Evolutionary conservation across 345 rosid species (phyloP).

Genomic region (Populus pruinosa): DNA sequence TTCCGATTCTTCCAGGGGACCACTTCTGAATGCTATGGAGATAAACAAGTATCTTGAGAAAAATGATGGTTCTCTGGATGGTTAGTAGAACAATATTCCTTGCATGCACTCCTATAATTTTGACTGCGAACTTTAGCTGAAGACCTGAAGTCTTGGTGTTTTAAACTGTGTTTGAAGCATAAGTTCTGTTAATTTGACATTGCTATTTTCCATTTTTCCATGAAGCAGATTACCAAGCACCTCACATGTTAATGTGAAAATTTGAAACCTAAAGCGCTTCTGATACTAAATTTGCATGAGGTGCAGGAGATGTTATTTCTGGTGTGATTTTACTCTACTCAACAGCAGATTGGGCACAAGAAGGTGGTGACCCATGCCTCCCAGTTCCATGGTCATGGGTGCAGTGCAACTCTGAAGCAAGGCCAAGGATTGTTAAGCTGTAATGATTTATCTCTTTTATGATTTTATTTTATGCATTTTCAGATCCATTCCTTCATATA

Average conservation of each 20-base stretch:
- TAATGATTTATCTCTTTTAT: slow-evolving; percentile 36
- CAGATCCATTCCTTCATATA: background rate
- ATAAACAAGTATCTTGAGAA: slow-evolving; percentile 63
- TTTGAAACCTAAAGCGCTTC: slow-evolving; percentile 3
- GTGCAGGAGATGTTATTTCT: slow-evolving; percentile 61
- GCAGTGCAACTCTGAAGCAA: slow-evolving; percentile 62
- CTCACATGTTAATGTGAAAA: background rate
- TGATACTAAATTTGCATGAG: slow-evolving; percentile 21
- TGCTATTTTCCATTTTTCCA: background rate
- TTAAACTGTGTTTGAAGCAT: slow-evolving; percentile 5
- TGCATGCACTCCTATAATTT: background rate
- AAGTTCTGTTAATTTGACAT: background rate
- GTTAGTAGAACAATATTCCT: slow-evolving; percentile 39
- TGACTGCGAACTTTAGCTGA: background rate
- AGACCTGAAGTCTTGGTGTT: background rate
- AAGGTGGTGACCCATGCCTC: slow-evolving; percentile 94
- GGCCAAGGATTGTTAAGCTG: slow-evolving; percentile 61
- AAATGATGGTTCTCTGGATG: slow-evolving; percentile 73
- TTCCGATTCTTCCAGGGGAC: slow-evolving; percentile 82
- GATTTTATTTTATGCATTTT: slow-evolving; percentile 9
- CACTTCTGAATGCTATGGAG: slow-evolving; percentile 95
- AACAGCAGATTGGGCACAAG: slow-evolving; percentile 77
- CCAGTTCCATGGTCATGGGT: slow-evolving; percentile 98
- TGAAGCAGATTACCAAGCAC: background rate
- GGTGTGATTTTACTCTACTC: slow-evolving; percentile 46